Conservation (phyloP, 305 asterid species). For the Rubia balearica region DNA sequence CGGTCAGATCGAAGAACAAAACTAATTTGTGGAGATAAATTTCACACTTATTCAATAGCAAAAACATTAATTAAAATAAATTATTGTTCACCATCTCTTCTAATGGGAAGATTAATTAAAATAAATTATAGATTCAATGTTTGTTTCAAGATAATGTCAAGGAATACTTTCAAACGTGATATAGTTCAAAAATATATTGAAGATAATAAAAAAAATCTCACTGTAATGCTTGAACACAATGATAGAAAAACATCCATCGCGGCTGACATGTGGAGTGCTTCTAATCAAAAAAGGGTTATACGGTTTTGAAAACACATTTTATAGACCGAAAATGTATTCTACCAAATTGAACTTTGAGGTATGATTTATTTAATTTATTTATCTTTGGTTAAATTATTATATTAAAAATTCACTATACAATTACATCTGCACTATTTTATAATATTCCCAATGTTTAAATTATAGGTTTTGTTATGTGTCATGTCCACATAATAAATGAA, state of each 20-base stretch:
- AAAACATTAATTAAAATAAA: too few relatives aligned
- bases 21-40: too few relatives aligned
- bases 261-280: neutral
- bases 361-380: too few relatives aligned
- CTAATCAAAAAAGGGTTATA: neutral
- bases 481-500: neutral
- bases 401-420: too few relatives aligned
- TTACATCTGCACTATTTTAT: neutral
- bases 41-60: too few relatives aligned
- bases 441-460: too few relatives aligned
- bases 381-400: neutral
- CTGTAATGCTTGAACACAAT: neutral
- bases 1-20: too few relatives aligned
- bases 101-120: too few relatives aligned
- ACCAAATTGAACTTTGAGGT: neutral
- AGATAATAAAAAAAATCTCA: neutral
- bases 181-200: neutral
- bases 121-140: too few relatives aligned
- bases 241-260: neutral
- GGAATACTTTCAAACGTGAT: neutral
- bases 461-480: neutral
- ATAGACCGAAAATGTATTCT: neutral
- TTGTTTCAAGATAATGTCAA: too few relatives aligned
- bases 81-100: too few relatives aligned
- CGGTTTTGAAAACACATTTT: neutral